Evolutionary conservation across 805 yeast species (phyloP).

Genomic region (Hanseniaspora pseudoguilliermondii): DNA sequence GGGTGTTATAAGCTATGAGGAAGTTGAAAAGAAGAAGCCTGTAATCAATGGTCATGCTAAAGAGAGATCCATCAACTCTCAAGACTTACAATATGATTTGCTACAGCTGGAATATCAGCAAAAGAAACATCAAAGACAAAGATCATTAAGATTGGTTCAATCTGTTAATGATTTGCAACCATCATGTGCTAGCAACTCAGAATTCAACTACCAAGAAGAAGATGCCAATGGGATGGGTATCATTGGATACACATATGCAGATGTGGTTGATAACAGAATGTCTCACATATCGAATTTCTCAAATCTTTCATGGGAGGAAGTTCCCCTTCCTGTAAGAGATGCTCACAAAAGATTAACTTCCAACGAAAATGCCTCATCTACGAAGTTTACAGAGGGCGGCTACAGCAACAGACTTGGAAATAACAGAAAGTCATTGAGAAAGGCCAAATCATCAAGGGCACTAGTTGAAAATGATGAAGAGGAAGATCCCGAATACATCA

Average conservation of each 20-base stretch:
- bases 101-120: background rate
- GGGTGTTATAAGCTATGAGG: background rate
- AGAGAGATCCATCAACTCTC: background rate
- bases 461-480: constrained; percentile 45
- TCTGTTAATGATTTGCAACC: constrained; percentile 10
- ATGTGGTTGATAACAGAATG: constrained; percentile 11
- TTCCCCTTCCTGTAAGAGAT: constrained; percentile 11
- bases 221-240: constrained; percentile 7
- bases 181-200: background rate
- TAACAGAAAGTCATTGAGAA: constrained; percentile 5
- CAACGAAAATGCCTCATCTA: background rate
- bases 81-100: constrained; percentile 4
- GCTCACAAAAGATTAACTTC: constrained; percentile 9
- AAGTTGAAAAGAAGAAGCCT: background rate
- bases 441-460: constrained; percentile 37
- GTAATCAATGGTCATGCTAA: background rate
- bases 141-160: constrained; percentile 10
- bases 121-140: constrained; percentile 11
- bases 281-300: constrained; percentile 12
- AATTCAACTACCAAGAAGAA: background rate
- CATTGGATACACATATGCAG: constrained; percentile 12
- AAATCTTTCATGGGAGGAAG: constrained; percentile 10
- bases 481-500: constrained; percentile 44
- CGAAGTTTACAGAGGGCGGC: background rate
- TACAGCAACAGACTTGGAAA: background rate